Conservation (phyloP, 106 monocot genomes). For the Acorus calamus region DNA sequence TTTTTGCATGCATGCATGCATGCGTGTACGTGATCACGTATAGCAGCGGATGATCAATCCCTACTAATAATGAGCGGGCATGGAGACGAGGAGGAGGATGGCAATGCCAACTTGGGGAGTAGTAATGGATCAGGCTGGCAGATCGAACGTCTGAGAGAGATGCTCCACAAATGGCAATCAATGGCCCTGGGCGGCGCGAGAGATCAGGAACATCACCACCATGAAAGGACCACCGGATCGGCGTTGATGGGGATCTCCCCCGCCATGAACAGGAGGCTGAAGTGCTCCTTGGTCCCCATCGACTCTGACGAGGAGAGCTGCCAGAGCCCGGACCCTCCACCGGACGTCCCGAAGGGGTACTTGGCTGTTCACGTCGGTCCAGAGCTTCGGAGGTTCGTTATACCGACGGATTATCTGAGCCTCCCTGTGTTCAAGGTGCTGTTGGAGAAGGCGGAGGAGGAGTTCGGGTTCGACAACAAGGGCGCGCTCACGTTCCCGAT, state of each 20-base stretch:
- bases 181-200: constrained; percentile 9
- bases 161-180: constrained; percentile 41
- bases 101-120: too few relatives aligned
- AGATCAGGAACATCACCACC: neutral
- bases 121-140: constrained; percentile 7
- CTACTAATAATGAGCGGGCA: too few relatives aligned
- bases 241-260: constrained; percentile 15
- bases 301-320: constrained; percentile 62
- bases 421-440: constrained; percentile 45
- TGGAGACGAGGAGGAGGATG: too few relatives aligned
- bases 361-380: constrained; percentile 47
- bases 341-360: constrained; percentile 57
- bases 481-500: constrained; percentile 56
- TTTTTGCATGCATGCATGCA: too few relatives aligned
- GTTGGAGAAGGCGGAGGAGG: constrained; percentile 56
- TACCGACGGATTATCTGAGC: constrained; percentile 46
- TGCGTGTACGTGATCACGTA: too few relatives aligned
- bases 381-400: constrained; percentile 60
- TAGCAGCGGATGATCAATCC: too few relatives aligned
- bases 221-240: neutral
- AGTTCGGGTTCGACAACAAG: constrained; percentile 54
- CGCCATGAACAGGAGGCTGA: constrained; percentile 21
- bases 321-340: constrained; percentile 32
- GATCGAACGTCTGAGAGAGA: constrained; percentile 32
- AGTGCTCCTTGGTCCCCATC: neutral